Evolutionary conservation across 2,329 filamentous ascomycete genomes (phyloP), one percentile per base, ranked within the genome.

Genomic region (Verticillium isaacii): DNA sequence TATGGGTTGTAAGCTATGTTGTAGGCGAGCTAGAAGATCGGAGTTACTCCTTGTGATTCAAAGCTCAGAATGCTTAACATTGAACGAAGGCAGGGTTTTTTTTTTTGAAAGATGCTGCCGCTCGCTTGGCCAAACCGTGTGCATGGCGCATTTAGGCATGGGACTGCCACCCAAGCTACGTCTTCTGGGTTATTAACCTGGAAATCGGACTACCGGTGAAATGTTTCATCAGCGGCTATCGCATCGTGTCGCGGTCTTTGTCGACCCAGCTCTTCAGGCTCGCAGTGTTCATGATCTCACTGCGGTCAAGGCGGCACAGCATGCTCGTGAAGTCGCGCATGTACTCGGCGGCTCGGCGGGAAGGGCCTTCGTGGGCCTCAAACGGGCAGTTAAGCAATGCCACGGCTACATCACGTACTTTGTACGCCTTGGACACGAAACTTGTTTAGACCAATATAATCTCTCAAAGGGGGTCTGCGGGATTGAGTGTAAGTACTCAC

Each of bases 341-440:
- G 58, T 72, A 72, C 39, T 69, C 66, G 2, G 64, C 63, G 1
- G 71, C 71, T 2, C 71, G 64, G 6, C 60, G 67, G 1, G 69
- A 65, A 2, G 67, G 66, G 1, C 65, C 64, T 14, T 70, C 67
- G 17, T 71, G 64, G 14, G 66, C 60, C 9, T 70, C 67, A 50
- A 72, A 75, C 0, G 74, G 72, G 52, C 72, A 75, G 34, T 69
- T 69, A 12, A 76, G 69, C 1, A 75, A 65, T 8, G 73, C 68
- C 11, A 71, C 68, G 14, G 72, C 73, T 0, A 77, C 68, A 54
- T 75, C 74, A 3, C 74, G 68, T 8, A 76, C 70, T 61, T 77
- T 76, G 61, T 72, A 73, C 6, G 58, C 69, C 71, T 68, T 7
- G 15, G 39, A 45, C 3, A 45, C 15, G n/a, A 5, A 45, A 23